A percentile compares a stretch with the other conserved stretches of the same genome.
Evolutionary conservation across 202 grass and related monocot species (phyloP).

Genomic region (Musa balbisiana): DNA sequence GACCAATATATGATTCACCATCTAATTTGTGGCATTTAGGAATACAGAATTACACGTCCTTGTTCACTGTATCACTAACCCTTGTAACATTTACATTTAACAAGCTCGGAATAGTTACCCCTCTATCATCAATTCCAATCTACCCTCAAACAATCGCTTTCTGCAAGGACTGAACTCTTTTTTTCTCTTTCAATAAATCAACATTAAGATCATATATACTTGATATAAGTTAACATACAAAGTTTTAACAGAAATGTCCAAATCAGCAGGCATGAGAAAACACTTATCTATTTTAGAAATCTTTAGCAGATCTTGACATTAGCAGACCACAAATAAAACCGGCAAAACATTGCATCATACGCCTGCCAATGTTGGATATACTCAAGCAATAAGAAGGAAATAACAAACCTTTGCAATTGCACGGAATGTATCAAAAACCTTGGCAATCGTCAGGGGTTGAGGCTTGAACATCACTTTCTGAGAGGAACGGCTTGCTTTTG

Average conservation of each 20-base stretch:
- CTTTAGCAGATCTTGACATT: not conserved
- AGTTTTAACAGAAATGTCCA: not conserved
- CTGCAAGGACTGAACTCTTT: not conserved
- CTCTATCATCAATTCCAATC: not conserved
- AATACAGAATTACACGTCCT: too few relatives aligned
- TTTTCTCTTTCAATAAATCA: not conserved
- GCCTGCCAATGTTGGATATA: not conserved
- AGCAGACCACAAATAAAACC: not conserved
- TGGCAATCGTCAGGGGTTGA: conserved; percentile 64
- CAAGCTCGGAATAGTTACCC: too few relatives aligned
- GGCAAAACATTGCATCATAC: too few relatives aligned
- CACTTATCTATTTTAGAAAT: not conserved
- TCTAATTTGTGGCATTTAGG: too few relatives aligned
- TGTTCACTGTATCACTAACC: too few relatives aligned
- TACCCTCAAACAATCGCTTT: not conserved
- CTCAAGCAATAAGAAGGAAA: conserved; percentile 23
- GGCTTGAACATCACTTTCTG: conserved; percentile 93
- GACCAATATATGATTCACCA: too few relatives aligned
- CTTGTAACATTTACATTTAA: too few relatives aligned
- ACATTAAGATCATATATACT: not conserved
- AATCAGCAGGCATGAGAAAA: not conserved
- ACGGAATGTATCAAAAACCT: conserved; percentile 64
- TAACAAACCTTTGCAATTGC: conserved; percentile 72
- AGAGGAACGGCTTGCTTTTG: conserved; percentile 81
- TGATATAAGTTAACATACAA: not conserved